These are phyloP conservation scores for Oryza meridionalis DNA, from an alignment of 176 grass and related monocot genomes.

Conservation along the genomic window DNA sequence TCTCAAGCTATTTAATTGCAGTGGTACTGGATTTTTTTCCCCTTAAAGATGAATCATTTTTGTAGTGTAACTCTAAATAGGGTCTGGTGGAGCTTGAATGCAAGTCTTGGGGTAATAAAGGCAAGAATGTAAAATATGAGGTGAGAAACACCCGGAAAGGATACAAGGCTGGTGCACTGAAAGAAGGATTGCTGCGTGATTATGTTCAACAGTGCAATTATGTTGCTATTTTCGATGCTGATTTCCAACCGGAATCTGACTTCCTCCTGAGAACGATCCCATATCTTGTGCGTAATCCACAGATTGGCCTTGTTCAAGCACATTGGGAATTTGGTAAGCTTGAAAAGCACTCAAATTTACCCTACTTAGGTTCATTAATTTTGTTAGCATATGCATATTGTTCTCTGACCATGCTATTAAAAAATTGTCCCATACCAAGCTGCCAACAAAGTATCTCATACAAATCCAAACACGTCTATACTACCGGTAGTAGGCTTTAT, in stretches of 20 bases:
- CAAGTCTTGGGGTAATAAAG: conserved; percentile 81
- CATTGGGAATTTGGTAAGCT: conserved; percentile 92
- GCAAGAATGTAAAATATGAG: conserved; percentile 85
- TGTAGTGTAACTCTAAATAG: conserved; percentile 42
- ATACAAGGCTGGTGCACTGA: conserved; percentile 96
- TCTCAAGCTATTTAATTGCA: not conserved
- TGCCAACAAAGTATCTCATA: not conserved
- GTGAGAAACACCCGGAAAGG: conserved; percentile 81
- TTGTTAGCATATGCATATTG: not conserved
- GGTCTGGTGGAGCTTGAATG: conserved; percentile 90
- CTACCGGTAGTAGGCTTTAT: conserved; percentile 38
- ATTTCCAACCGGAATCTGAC: conserved; percentile 93
- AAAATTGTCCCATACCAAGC: not conserved
- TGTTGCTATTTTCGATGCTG: conserved; percentile 89
- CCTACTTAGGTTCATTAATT: not conserved
- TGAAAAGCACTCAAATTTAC: conserved; percentile 24
- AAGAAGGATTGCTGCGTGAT: conserved; percentile 73
- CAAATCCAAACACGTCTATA: not conserved
- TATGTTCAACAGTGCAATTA: conserved; percentile 86
- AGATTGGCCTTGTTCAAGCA: conserved; percentile 87
- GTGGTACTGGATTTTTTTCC: not conserved
- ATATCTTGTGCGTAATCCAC: conserved; percentile 68
- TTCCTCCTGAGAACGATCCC: conserved; percentile 79
- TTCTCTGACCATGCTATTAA: not conserved
- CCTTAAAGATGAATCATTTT: conserved; percentile 9